Base-by-base conservation (phyloP, 306 rosid genomes). In the Mimosa bimucronata region DNA sequence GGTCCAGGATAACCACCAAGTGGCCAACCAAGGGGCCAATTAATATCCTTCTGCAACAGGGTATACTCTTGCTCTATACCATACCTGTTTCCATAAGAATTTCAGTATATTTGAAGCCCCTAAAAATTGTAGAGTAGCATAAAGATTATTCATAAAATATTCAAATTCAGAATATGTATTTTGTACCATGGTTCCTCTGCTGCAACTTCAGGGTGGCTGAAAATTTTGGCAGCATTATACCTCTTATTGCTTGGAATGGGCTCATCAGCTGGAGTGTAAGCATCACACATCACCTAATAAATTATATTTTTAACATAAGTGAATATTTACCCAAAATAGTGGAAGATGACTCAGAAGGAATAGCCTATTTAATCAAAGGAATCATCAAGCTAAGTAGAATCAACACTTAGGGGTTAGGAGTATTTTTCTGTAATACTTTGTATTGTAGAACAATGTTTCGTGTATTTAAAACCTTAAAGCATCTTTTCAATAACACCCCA, bases 21-120 rank as follows among this genome's bases (percentile, higher is more conserved):
- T 28, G 94, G 94, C 94, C 94, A 90, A 11, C 94, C 94, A 52
- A 90, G 79, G 28, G 94, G 92, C 92, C 89, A 90, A 42, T 86
- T 84, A 26, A 52, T 77, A 71, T 87, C 90, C 75, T 85, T 88
- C 83, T 88, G 90, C 58, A 90, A 72, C 45, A 90, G 60, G 23
- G 90, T 90, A 65, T 90, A 90, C 77, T 90, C 94, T 76, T 90
- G 94, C 75, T 88, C 94, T 73, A 90, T 83, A 2, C 94, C 94
- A 75, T 86, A 88, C 94, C 94, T 90, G 83, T 77, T 71, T 13
- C 3, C 46, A 15, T 38, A 21, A 2, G 9, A 40, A 18, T 18
- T 72, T 28, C 37, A 72, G 26, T 16, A 25, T 23, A 23, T 69
- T 21, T 23, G 9, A 69, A 40, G 2, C 28, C 46, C 23, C 19